These are phyloP conservation scores for Thermothelomyces thermophilus DNA, from an alignment of 2,329 filamentous ascomycete genomes.

Conservation along the genomic window DNA sequence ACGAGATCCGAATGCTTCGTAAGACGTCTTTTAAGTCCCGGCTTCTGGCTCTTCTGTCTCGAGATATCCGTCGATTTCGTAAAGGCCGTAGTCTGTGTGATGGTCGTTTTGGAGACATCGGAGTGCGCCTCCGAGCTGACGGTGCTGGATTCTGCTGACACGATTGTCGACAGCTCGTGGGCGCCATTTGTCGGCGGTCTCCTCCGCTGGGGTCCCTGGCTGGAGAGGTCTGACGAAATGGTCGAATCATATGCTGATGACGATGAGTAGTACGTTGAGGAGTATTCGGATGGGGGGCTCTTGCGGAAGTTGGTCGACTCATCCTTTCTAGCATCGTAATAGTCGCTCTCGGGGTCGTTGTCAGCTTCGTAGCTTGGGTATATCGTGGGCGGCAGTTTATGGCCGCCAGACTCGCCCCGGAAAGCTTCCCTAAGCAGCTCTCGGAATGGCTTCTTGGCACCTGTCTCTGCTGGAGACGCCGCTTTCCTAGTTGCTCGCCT, in stretches of 20 bases:
- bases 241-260: conserved; percentile 28
- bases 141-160: conserved; percentile 45
- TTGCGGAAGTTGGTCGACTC: conserved; percentile 28
- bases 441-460: conserved; percentile 45
- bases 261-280: conserved; percentile 22
- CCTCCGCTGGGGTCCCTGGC: conserved; percentile 21
- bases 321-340: conserved; percentile 21
- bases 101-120: conserved; percentile 42
- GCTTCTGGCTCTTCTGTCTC: conserved; percentile 41
- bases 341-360: conserved; percentile 22
- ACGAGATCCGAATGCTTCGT: conserved; percentile 93
- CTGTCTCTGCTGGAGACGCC: conserved; percentile 43
- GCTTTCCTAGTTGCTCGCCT: conserved; percentile 48
- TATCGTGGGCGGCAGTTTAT: conserved; percentile 38
- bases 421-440: conserved; percentile 57
- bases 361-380: conserved; percentile 39
- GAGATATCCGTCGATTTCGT: conserved; percentile 42
- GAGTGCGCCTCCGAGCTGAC: conserved; percentile 46
- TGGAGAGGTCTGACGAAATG: conserved; percentile 24
- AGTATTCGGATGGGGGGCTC: conserved; percentile 29
- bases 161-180: conserved; percentile 52
- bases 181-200: conserved; percentile 48
- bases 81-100: conserved; percentile 47
- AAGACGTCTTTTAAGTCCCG: conserved; percentile 63
- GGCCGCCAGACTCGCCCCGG: conserved; percentile 50